Conservation (phyloP, 2,329 filamentous ascomycete species). For the Xylaria sp. region DNA sequence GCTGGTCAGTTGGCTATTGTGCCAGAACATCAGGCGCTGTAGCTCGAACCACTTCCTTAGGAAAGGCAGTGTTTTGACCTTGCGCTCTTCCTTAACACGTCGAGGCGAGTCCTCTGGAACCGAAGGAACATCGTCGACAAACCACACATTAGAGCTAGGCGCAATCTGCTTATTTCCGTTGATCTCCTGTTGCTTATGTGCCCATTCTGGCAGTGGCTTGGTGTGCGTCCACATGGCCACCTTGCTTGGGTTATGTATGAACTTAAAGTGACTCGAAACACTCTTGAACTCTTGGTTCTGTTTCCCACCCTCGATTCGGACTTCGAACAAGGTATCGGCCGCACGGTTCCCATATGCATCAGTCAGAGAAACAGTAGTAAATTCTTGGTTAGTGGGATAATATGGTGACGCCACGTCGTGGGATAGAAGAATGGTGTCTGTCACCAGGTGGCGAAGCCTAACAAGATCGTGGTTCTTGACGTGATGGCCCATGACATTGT, state of each 20-base stretch:
- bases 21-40: conserved; percentile 98
- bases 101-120: conserved; percentile 74
- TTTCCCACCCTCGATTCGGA: conserved; percentile 88
- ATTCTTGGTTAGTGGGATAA: conserved; percentile 98
- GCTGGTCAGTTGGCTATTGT: conserved; percentile 97
- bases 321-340: conserved; percentile 92
- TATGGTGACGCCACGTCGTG: conserved; percentile 97
- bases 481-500: conserved; percentile 62
- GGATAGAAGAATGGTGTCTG: conserved; percentile 83
- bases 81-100: conserved; percentile 73
- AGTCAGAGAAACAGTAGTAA: conserved; percentile 78
- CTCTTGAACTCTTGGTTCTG: conserved; percentile 83
- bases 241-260: conserved; percentile 91
- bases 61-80: conserved; percentile 87
- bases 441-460: conserved; percentile 84
- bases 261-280: conserved; percentile 90
- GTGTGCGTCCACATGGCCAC: conserved; percentile 99
- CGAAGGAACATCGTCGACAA: conserved; percentile 87
- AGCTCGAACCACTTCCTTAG: conserved; percentile 94
- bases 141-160: conserved; percentile 92
- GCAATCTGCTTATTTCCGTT: conserved; percentile 97
- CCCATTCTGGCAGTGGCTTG: conserved; percentile 96
- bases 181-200: conserved; percentile 95
- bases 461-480: conserved; percentile 87
- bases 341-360: conserved; percentile 74